Evolutionary conservation across 2,329 filamentous ascomycete genomes (phyloP), one percentile per base, ranked within the genome.

Genomic region (Verticillium klebahnii): DNA sequence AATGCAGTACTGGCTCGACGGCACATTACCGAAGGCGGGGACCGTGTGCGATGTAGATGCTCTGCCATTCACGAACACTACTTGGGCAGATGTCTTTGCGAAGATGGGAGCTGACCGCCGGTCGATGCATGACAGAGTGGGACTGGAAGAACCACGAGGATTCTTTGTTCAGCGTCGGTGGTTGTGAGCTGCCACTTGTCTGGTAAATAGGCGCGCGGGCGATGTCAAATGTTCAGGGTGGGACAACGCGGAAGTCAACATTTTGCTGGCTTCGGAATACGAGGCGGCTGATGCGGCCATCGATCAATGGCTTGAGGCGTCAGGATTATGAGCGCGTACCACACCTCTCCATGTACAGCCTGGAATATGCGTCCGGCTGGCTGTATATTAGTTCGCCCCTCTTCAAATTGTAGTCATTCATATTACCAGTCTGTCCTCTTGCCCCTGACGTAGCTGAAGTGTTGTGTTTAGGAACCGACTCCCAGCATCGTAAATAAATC

Each of bases 1-100:
- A 5, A 62, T 63, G 31, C 67, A 64, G 9, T 78, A 77, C 60
- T 78, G 73, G 65, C 59, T 58, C 7, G 67, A 76, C 52, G 74
- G 74, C 3, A 72, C 68, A 4, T 61, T 78, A 29, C 75, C 75
- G 2, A 55, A 69, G 34, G 63, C 66, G 2, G 71, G 70, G 7
- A 73, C 69, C 7, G 63, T 72, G 6, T 78, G 76, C 60, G 61
- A 73, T 57, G 63, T 60, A 1, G 65, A 66, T n/a, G 52, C 60
- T 14, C 60, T 52, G 17, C 63, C 63, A 1, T 65, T 63, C 29
- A 63, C 60, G 2, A 56, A 45, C 19, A 45, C 61, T 8, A 59
- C 60, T 2, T 64, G 59, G 61, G 19, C 9, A 52, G 56, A 59
- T n/a, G 23, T 59, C n/a, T 57, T 57, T n/a, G 31, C 37, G 37